These are phyloP conservation scores for Penicillium crystallinum DNA, from an alignment of 495 filamentous ascomycete genomes.

Conservation along the genomic window DNA sequence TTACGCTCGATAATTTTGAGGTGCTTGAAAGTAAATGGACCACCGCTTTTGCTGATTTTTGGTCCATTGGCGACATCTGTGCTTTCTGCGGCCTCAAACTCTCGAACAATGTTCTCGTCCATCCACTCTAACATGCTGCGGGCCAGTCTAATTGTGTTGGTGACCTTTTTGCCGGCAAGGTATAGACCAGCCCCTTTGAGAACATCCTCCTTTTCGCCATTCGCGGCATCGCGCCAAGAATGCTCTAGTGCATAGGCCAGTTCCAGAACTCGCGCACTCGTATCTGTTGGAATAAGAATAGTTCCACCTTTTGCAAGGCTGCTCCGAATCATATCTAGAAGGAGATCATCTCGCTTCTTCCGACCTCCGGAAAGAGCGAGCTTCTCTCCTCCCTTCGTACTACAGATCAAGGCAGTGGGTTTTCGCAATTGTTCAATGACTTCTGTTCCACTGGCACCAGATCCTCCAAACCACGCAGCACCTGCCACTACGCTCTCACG, in stretches of 20 bases:
- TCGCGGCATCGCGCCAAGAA: constrained; percentile 71
- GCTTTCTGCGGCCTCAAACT: constrained; percentile 76
- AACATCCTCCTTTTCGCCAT: constrained; percentile 42
- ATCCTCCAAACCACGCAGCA: constrained; percentile 85
- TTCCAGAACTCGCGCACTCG: constrained; percentile 89
- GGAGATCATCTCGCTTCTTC: constrained; percentile 75
- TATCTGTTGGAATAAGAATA: constrained; percentile 93
- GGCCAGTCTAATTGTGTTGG: constrained; percentile 79
- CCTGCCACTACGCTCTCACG: constrained; percentile 89
- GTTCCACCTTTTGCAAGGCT: constrained; percentile 77
- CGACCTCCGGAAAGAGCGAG: constrained; percentile 63
- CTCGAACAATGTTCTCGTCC: constrained; percentile 85
- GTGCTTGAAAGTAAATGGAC: constrained; percentile 87
- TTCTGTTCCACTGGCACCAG: constrained; percentile 75
- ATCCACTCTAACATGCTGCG: constrained; percentile 99
- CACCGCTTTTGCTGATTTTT: constrained; percentile 44
- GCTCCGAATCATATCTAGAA: constrained; percentile 74
- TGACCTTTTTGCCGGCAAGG: constrained; percentile 72
- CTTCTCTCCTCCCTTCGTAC: constrained; percentile 73
- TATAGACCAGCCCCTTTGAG: constrained; percentile 70
- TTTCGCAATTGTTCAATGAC: constrained; percentile 90
- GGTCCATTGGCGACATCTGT: constrained; percentile 42
- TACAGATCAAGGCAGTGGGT: constrained; percentile 89
- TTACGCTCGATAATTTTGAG: constrained; percentile 73
- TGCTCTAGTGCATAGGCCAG: constrained; percentile 88